Base-by-base conservation (phyloP, 2,329 filamentous ascomycete species). In the Paecilomyces sp. region DNA sequence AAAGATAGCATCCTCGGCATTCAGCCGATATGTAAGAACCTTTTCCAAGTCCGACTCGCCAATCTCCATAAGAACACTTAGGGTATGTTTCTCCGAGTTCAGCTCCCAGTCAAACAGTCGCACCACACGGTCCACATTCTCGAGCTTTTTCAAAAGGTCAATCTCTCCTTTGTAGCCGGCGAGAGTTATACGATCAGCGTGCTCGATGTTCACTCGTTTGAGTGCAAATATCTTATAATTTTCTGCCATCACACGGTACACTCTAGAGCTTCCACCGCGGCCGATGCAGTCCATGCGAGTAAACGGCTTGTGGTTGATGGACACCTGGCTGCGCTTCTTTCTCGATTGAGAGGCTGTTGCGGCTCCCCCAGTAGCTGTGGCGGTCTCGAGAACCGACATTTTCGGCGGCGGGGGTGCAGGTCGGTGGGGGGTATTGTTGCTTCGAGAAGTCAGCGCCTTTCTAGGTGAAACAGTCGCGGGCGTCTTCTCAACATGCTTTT, bases 171-270 rank as follows among this genome's bases (percentile, higher is more conserved):
- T 94, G 79, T 90, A 97, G 0, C 93, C 93, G 60, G 85, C 84
- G 57, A 99, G 85, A 0, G 91, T 90, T 25, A 82, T 80, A 65
- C 94, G 91, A 70, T 99, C 93, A 30, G 91, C 90, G 67, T 93
- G 89, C 70, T 96, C 92, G 7, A 97, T 82, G 57, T 93, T 91
- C 25, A 99, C 94, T 55, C 91, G 84, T 77, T 99, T 99, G 65
- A 99, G 77, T 0, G 94, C 94, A 75, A 96, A 92, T 75, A 96
- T 91, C 73, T 92, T 95, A 69, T 91, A 92, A 70, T 97, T 97
- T 74, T 99, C 94, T 0, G 94, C 93, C 80, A 96, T 96, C 34
- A 99, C 94, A 54, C 92, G 88, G 74, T 96, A 99, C 1, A 99
- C 94, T 70, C 95, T 92, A 56, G 89, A 92, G 66, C 91, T 97